Percentiles rank a stretch among this genome's conserved stretches.
These are phyloP conservation scores for Rosellinia necatrix DNA, from an alignment of 2,329 filamentous ascomycete genomes.

Conservation along the genomic window DNA sequence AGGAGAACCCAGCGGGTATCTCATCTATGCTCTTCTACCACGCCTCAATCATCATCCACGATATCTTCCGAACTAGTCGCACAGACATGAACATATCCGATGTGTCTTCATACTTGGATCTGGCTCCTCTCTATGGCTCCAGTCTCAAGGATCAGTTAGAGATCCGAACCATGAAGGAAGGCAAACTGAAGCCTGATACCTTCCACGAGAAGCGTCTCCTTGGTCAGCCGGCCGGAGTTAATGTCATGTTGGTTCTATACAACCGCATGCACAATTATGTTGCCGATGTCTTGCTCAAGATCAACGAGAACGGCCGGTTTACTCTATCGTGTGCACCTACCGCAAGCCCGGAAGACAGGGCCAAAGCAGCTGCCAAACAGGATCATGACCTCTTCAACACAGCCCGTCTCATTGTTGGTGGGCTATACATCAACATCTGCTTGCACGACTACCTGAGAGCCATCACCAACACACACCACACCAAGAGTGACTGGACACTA, in stretches of 20 bases:
- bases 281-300: constrained; percentile 63
- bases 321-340: constrained; percentile 44
- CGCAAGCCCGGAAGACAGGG: constrained; percentile 37
- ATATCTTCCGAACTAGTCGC: constrained; percentile 67
- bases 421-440: constrained; percentile 61
- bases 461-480: constrained; percentile 64
- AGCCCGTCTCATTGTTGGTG: constrained; percentile 56
- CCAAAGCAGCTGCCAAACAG: constrained; percentile 46
- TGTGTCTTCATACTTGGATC: constrained; percentile 76
- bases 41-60: constrained; percentile 69
- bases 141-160: constrained; percentile 64
- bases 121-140: constrained; percentile 74
- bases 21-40: constrained; percentile 77
- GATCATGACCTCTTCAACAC: constrained; percentile 62
- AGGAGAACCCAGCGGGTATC: constrained; percentile 71
- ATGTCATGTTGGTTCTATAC: constrained; percentile 70
- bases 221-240: constrained; percentile 71
- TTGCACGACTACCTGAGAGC: constrained; percentile 65
- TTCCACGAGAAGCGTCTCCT: constrained; percentile 69
- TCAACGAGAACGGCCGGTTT: constrained; percentile 71
- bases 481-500: constrained; percentile 63
- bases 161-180: constrained; percentile 66
- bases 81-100: constrained; percentile 65
- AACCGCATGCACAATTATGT: constrained; percentile 73
- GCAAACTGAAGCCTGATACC: constrained; percentile 72